Percentiles rank a stretch among this genome's conserved stretches.
Evolutionary conservation across 75 land plant genomes (phyloP).

Genomic region (Azolla pinnata): DNA sequence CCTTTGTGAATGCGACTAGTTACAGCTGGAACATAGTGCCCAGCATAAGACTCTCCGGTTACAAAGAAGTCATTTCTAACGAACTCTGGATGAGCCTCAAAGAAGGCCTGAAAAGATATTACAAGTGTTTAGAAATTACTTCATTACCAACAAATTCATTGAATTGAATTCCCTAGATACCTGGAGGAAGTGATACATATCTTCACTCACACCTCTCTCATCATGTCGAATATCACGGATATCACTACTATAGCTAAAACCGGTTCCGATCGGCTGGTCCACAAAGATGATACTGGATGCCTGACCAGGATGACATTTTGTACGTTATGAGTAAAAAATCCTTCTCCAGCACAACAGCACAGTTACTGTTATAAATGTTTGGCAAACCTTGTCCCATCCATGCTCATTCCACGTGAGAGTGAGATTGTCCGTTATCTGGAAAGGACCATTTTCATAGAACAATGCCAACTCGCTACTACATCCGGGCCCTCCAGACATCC

Average conservation of each 20-base stretch:
- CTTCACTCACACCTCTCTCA: conserved; percentile 69
- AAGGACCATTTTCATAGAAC: conserved; percentile 98
- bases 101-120: conserved; percentile 56
- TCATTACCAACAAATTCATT: neutral
- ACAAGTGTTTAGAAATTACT: neutral
- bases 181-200: conserved; percentile 84
- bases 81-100: conserved; percentile 66
- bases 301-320: conserved; percentile 26
- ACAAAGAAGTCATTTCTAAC: conserved; percentile 81
- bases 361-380: neutral
- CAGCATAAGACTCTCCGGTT: conserved; percentile 99
- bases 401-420: conserved; percentile 81
- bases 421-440: conserved; percentile 62
- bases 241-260: conserved; percentile 80
- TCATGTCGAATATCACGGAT: conserved; percentile 54
- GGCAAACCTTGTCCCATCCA: conserved; percentile 96
- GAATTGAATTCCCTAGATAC: conserved; percentile 14
- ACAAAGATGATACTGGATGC: conserved; percentile 77
- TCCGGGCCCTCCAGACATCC: conserved; percentile 97
- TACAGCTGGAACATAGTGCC: conserved; percentile 95
- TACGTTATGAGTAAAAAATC: neutral
- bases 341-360: neutral
- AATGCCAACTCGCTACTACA: conserved; percentile 95
- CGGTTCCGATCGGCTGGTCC: conserved; percentile 91
- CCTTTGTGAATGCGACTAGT: conserved; percentile 74